phyloP scores from a whole-genome alignment of 805 yeast genomes.

The Monosporozyma siamensis region DNA sequence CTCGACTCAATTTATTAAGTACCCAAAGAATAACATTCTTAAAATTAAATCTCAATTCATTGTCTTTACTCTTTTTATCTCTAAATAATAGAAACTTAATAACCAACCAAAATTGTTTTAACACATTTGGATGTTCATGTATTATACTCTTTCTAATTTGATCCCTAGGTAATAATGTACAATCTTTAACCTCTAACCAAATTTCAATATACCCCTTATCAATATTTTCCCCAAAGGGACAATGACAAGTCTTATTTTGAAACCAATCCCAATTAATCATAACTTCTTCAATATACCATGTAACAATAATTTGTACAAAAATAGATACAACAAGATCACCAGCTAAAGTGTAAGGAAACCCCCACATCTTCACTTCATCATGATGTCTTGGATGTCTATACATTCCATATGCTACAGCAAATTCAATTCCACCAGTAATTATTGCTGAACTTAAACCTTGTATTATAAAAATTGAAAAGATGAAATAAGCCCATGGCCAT shows the following conservation, averaged over 20 bases:
- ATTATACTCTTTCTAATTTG: too few species aligned
- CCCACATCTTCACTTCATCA: conserved; percentile 14
- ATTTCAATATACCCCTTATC: background rate
- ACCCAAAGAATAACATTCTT: conserved; percentile 7
- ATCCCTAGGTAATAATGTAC: background rate
- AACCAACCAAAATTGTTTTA: background rate
- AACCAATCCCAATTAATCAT: conserved; percentile 18
- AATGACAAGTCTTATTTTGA: conserved; percentile 2
- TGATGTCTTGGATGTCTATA: conserved; percentile 8
- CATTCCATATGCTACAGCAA: conserved; percentile 24
- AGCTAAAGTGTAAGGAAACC: conserved; percentile 22
- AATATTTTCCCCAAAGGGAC: background rate
- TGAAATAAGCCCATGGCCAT: conserved; percentile 4
- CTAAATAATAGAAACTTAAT: background rate
- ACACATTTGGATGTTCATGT: too few species aligned
- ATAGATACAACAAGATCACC: conserved; percentile 22
- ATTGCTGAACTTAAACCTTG: conserved; percentile 17
- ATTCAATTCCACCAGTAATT: conserved; percentile 21
- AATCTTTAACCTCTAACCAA: background rate
- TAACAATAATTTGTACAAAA: conserved; percentile 18
- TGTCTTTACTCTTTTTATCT: too few species aligned
- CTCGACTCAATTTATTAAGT: conserved; percentile 12
- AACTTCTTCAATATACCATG: conserved; percentile 18
- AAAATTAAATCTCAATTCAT: background rate
- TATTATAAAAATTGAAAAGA: conserved; percentile 6